Evolutionary conservation across 345 rosid genomes (phyloP).

Genomic region (Euphorbia peplus): DNA sequence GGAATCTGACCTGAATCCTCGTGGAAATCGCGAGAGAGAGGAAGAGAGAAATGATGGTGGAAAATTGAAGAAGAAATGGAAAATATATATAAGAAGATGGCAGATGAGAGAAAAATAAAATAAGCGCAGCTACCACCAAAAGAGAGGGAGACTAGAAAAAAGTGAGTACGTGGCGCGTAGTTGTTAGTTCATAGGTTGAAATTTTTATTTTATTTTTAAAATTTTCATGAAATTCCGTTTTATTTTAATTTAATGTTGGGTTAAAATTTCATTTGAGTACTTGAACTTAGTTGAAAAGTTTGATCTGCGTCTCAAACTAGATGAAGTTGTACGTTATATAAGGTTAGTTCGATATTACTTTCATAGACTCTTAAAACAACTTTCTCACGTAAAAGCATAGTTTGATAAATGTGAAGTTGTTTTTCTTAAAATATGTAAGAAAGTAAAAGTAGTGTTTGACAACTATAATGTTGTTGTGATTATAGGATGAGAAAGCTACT

Average conservation of each 20-base stretch:
- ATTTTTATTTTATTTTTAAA: background rate
- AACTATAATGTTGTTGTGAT: too few relatives aligned
- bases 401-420: too few relatives aligned
- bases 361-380: too few relatives aligned
- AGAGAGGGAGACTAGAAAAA: background rate
- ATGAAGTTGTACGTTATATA: too few relatives aligned
- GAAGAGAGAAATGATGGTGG: background rate
- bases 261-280: background rate
- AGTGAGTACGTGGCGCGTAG: constrained; percentile 15
- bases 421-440: too few relatives aligned
- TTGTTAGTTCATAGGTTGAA: constrained; percentile 2
- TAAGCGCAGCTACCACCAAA: constrained; percentile 8
- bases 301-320: too few relatives aligned
- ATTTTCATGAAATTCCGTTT: too few relatives aligned
- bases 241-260: background rate
- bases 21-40: background rate
- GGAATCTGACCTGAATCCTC: constrained; percentile 12
- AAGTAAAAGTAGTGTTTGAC: too few relatives aligned
- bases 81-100: background rate
- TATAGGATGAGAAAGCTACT: too few relatives aligned
- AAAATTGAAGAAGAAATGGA: background rate
- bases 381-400: too few relatives aligned
- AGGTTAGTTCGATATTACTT: too few relatives aligned
- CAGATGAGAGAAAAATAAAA: background rate
- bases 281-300: too few relatives aligned